A percentile compares a stretch with the other conserved stretches of the same genome.
Conservation (phyloP, 2,329 filamentous ascomycete genomes). For the Ascocoryne sarcoides region DNA sequence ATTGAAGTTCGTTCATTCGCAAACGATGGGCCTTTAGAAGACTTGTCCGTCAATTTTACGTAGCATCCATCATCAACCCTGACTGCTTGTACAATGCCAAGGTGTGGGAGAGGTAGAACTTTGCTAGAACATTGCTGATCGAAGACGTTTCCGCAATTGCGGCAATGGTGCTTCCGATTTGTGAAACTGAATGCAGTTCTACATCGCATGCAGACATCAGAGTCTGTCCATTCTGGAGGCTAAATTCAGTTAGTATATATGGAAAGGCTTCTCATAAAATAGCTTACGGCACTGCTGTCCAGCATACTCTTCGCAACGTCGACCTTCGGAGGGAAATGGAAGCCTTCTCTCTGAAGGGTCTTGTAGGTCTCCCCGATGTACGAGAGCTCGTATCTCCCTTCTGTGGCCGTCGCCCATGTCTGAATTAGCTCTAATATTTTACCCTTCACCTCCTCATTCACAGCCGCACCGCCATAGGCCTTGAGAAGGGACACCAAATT, state of each 20-base stretch:
- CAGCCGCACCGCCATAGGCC: conserved; percentile 60
- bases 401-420: conserved; percentile 82
- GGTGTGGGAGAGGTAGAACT: conserved; percentile 75
- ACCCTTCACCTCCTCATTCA: conserved; percentile 76
- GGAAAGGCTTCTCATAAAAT: conserved; percentile 1
- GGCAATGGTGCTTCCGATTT: conserved; percentile 95
- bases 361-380: conserved; percentile 88
- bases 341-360: conserved; percentile 74
- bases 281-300: conserved; percentile 81
- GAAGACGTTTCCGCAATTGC: conserved; percentile 96
- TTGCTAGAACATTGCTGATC: conserved; percentile 93
- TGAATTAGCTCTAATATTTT: conserved; percentile 95
- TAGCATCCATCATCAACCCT: conserved; percentile 96
- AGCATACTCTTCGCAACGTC: conserved; percentile 95
- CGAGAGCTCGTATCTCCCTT: conserved; percentile 70
- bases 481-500: conserved; percentile 86
- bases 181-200: conserved; percentile 93
- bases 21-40: conserved; percentile 35
- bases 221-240: conserved; percentile 96
- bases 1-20: conserved; percentile 36
- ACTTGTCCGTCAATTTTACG: conserved; percentile 74
- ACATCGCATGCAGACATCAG: conserved; percentile 97
- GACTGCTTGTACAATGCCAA: conserved; percentile 85
- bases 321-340: conserved; percentile 77
- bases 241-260: conserved; percentile 35